phyloP scores from a whole-genome alignment of 371 early-diverging fungal species.

The Capniomyces stellatus region DNA sequence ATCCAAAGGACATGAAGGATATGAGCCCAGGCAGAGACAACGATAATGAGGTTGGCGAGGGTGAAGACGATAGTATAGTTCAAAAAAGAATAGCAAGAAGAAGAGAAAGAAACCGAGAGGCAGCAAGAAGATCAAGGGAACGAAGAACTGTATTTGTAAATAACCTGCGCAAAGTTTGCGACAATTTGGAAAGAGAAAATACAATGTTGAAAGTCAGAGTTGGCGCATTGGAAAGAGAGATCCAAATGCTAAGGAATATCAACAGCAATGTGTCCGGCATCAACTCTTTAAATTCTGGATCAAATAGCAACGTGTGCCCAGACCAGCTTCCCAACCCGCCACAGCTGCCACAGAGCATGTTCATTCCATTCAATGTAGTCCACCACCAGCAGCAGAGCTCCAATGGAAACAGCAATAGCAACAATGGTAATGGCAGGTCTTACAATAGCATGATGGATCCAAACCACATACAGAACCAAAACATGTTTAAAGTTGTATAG shows the following conservation, averaged over 20 bases:
- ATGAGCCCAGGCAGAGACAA: no score
- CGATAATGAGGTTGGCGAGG: no score
- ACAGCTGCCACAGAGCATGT: background rate
- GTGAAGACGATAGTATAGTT: background rate
- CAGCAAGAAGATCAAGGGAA: constrained; percentile 1
- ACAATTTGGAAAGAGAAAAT: constrained; percentile 1
- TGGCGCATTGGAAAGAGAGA: background rate
- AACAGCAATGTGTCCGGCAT: background rate
- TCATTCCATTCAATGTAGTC: background rate
- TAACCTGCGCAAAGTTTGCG: background rate
- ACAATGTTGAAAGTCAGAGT: constrained; percentile 1
- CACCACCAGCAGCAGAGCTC: no score
- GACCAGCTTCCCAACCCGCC: background rate
- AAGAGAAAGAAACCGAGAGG: constrained; percentile 1
- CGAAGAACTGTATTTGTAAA: background rate
- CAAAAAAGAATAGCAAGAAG: constrained; percentile 1
- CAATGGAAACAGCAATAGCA: no score
- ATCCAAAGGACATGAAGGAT: no score
- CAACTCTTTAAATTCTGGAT: no score
- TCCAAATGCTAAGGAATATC: background rate
- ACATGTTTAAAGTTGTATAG: no score
- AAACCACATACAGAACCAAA: no score
- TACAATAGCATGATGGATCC: no score
- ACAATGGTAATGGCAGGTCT: no score
- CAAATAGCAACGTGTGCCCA: background rate